phyloP scores from a whole-genome alignment of 768 basidiomycete species.

The Termitomyces eurrhizus region DNA sequence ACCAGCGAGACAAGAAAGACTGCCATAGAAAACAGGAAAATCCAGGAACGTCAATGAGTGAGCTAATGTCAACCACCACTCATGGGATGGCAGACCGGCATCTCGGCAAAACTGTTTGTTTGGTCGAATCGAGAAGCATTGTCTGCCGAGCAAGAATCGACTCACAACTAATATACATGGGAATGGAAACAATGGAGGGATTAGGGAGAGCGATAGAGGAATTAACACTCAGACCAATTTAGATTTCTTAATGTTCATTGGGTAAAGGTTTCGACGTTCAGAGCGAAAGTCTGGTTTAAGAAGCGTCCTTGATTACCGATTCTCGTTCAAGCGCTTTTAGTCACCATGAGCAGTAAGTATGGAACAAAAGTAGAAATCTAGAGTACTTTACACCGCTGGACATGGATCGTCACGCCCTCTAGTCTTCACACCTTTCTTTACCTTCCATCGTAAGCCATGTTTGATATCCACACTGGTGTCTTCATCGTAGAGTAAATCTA shows the following conservation, averaged over 20 bases:
- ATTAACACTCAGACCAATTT: slow-evolving; percentile 11
- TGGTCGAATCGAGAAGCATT: slow-evolving; percentile 12
- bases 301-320: too few relatives aligned
- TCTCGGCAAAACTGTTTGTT: too few relatives aligned
- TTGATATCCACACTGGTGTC: background rate
- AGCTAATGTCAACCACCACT: too few relatives aligned
- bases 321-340: too few relatives aligned
- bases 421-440: background rate
- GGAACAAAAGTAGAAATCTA: too few relatives aligned
- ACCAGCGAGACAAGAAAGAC: too few relatives aligned
- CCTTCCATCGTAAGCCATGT: background rate
- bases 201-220: slow-evolving; percentile 29
- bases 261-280: too few relatives aligned
- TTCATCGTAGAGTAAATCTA: background rate
- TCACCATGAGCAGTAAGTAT: too few relatives aligned
- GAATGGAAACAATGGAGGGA: slow-evolving; percentile 30
- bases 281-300: too few relatives aligned
- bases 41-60: too few relatives aligned
- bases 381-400: background rate
- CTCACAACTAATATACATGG: slow-evolving; percentile 36
- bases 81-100: too few relatives aligned
- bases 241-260: background rate
- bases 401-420: background rate
- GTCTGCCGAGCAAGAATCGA: slow-evolving; percentile 17
- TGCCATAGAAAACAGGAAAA: too few relatives aligned